Conservation (phyloP, 352 stramenopile genomes). For the Plasmopara muralis region DNA sequence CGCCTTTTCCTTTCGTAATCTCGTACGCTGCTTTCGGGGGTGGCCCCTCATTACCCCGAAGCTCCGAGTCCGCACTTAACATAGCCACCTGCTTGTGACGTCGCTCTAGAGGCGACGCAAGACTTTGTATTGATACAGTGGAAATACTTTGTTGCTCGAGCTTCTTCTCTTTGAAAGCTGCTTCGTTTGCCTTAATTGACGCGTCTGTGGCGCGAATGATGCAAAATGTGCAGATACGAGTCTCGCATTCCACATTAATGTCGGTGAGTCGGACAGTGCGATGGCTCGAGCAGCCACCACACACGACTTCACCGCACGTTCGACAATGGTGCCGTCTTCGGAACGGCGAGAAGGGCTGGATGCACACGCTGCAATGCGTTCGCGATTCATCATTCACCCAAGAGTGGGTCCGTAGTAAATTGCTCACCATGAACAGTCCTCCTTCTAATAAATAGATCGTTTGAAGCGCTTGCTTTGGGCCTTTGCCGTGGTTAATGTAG, state of each 20-base stretch:
- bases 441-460: slow-evolving; percentile 76
- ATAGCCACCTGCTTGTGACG: slow-evolving; percentile 42
- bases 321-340: slow-evolving; percentile 71
- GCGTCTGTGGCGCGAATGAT: slow-evolving; percentile 69
- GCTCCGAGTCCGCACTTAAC: slow-evolving; percentile 51
- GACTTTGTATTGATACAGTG: slow-evolving; percentile 24
- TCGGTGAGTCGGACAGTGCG: slow-evolving; percentile 66
- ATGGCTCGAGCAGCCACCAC: slow-evolving; percentile 62
- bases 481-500: slow-evolving; percentile 14
- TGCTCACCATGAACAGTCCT: slow-evolving; percentile 60
- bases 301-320: slow-evolving; percentile 73
- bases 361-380: slow-evolving; percentile 75
- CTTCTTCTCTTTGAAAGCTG: slow-evolving; percentile 29
- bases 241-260: slow-evolving; percentile 73
- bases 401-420: slow-evolving; percentile 54
- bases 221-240: slow-evolving; percentile 75
- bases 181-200: slow-evolving; percentile 53
- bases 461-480: slow-evolving; percentile 25
- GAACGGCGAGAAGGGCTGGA: slow-evolving; percentile 78
- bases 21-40: slow-evolving; percentile 42
- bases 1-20: slow-evolving; percentile 38
- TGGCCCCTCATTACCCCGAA: slow-evolving; percentile 53
- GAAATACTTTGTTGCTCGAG: slow-evolving; percentile 13
- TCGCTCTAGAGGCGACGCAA: slow-evolving; percentile 9
- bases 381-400: slow-evolving; percentile 67